A percentile compares a stretch with the other conserved stretches of the same genome.
phyloP scores from a whole-genome alignment of 495 filamentous ascomycete genomes.

The Penicillium antarcticum region DNA sequence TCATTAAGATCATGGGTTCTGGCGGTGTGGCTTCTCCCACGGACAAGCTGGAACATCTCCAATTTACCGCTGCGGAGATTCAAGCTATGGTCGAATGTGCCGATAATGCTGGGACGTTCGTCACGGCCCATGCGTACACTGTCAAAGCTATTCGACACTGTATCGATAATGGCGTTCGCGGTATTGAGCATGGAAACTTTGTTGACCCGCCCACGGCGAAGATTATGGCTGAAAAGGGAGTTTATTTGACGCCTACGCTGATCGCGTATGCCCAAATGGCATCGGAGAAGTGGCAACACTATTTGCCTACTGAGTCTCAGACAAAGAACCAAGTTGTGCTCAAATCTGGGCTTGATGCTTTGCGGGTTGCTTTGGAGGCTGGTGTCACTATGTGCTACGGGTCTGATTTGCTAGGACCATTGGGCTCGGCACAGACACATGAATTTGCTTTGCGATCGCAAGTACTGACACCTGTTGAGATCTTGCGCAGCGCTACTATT shows the following conservation, averaged over 20 bases:
- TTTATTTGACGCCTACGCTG: conserved; percentile 51
- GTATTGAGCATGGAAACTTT: conserved; percentile 57
- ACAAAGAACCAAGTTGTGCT: conserved; percentile 48
- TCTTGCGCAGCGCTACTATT: conserved; percentile 51
- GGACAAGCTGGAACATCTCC: conserved; percentile 45
- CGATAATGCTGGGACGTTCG: conserved; percentile 45
- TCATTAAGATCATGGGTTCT: conserved; percentile 57
- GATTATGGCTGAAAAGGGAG: conserved; percentile 42
- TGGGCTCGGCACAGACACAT: conserved; percentile 43
- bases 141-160: conserved; percentile 48
- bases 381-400: conserved; percentile 55
- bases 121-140: conserved; percentile 56
- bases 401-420: conserved; percentile 49
- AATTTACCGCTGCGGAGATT: conserved; percentile 53
- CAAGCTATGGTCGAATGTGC: conserved; percentile 47
- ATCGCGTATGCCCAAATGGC: conserved; percentile 51
- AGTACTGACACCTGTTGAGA: conserved; percentile 36
- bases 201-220: conserved; percentile 48
- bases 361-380: conserved; percentile 43
- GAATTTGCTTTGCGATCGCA: conserved; percentile 47
- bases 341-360: conserved; percentile 36
- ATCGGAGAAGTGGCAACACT: conserved; percentile 35
- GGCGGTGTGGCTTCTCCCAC: conserved; percentile 53
- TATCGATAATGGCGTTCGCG: conserved; percentile 50
- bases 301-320: conserved; percentile 37